Base-by-base conservation (phyloP, 352 stramenopile species). In the Pythium folliculosum region DNA sequence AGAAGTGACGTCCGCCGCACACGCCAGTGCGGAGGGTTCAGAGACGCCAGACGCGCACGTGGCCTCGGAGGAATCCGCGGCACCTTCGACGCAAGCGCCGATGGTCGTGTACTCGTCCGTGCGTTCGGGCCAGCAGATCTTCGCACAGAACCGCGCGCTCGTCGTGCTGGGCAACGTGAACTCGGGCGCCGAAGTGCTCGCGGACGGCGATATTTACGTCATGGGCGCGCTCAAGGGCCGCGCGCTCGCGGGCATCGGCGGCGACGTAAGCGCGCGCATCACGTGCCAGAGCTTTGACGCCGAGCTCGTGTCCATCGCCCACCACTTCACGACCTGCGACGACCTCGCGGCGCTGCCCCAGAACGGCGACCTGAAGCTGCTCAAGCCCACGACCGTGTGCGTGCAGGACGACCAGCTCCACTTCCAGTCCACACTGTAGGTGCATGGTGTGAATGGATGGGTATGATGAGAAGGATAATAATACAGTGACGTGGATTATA, bases 281-380 rank as follows among this genome's bases (percentile, higher is more conserved):
- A 67, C 85, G 23, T 92, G 81, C 59, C 81, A 90, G 69, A 84
- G 77, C 60, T 97, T 97, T 65, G 89, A 97, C 69, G 89, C 88
- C 10, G 89, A 97, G 76, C 83, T 97, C 66, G 84, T 97, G 58
- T 94, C 88, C 56, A 95, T 97, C 74, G 88, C 84, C 43, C 86
- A 97, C 70, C 86, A 88, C 69, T 96, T 96, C 64, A 96, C 89
- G 38, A 96, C 89, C n/a, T 95, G 85, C 67, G 88, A 96, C 68
- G 82, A 82, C 48, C 64, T 90, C 38, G 73, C 38, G 0, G 57
- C 77, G 60, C 68, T 77, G 57, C 70, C 74, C 16, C 62, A 80
- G 56, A 77, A 71, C 27, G 72, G 51, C 30, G 66, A 73, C 55
- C 63, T 91, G 63, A 78, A 76, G 40, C 75, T 71, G 61, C 64